Evolutionary conservation across 805 yeast species (phyloP), one percentile per base, ranked within the genome.

Genomic region (Zygoascus bituminiphila): DNA sequence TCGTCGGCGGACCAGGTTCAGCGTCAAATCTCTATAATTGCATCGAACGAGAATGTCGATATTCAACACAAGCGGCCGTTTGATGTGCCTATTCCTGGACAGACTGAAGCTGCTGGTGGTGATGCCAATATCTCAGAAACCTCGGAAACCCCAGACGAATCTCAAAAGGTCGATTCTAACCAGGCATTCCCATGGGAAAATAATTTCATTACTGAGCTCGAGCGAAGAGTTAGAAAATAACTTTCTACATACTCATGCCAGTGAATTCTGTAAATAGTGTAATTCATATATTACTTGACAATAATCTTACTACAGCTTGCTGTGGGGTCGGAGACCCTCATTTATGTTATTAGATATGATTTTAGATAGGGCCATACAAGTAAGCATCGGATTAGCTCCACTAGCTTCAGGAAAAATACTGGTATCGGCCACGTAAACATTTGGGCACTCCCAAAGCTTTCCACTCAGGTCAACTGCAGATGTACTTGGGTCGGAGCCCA

Each of bases 311-410:
- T 36, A 36, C 39, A 36, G 21, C 21, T 36, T 36, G 9, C 39
- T 15, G 21, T 36, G 12, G 22, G 39, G 19, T 15, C 8, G 12
- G 35, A 61, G 53, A 8, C 62, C 59, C 23, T 68, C 64, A 17
- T 60, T 65, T 31, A 76, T 57, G 20, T 62, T 69, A 26, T 65
- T 62, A 2, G 74, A 62, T 33, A 75, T 65, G 20, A 71, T 68
- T 45, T 74, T 64, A 6, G 79, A 71, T 19, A 72, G 57, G 2
- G 79, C 64, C 75, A 76, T 68, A 31, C 72, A 66, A 1, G 75
- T 44, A 25, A 75, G 62, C 81, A 76, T 76, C 7, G 81, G 79
- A 54, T 76, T 76, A 36, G 70, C 77, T 2, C 81, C 81, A 26
- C 75, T 69, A 0, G 80, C 79, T 1, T 75, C 62, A 5, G 80